Evolutionary conservation across 371 early-diverging fungal genomes (phyloP).

Genomic region (Saksenaea oblongispora): DNA sequence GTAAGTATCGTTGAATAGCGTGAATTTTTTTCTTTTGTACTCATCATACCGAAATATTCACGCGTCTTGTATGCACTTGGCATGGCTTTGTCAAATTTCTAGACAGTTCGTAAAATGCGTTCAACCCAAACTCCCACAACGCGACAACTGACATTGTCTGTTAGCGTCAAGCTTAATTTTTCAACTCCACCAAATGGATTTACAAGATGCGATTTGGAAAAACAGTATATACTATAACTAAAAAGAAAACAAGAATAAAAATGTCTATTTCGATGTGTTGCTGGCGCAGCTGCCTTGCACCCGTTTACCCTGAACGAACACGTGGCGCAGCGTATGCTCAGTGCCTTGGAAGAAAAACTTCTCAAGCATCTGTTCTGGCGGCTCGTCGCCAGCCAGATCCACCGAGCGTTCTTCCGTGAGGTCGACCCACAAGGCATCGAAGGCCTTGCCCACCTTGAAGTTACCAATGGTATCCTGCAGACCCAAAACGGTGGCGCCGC

Average conservation of each 20-base stretch:
- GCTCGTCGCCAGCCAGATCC: conserved; percentile 56
- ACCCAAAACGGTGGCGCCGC: conserved; percentile 83
- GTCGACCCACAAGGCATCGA: conserved; percentile 89
- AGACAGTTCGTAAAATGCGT: neutral
- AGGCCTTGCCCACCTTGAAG: conserved; percentile 80
- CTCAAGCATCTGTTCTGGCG: conserved; percentile 46
- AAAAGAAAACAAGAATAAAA: neutral
- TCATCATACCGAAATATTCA: neutral
- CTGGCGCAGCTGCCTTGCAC: conserved; percentile 31
- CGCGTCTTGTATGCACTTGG: neutral
- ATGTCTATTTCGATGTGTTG: neutral
- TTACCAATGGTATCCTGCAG: conserved; percentile 76
- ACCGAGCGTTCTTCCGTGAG: conserved; percentile 42
- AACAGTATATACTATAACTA: neutral
- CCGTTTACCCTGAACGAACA: conserved; percentile 61
- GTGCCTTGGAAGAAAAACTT: conserved; percentile 70
- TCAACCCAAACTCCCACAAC: neutral
- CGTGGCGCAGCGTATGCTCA: conserved; percentile 56
- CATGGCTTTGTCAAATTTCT: neutral
- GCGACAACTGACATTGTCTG: neutral
- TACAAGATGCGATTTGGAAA: too few relatives aligned
- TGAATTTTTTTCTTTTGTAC: neutral
- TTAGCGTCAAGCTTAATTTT: too few relatives aligned
- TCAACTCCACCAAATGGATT: too few relatives aligned
- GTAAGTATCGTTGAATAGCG: neutral